phyloP scores from a whole-genome alignment of 2,329 filamentous ascomycete species.

The Arthrobotrys sphaeroides region DNA sequence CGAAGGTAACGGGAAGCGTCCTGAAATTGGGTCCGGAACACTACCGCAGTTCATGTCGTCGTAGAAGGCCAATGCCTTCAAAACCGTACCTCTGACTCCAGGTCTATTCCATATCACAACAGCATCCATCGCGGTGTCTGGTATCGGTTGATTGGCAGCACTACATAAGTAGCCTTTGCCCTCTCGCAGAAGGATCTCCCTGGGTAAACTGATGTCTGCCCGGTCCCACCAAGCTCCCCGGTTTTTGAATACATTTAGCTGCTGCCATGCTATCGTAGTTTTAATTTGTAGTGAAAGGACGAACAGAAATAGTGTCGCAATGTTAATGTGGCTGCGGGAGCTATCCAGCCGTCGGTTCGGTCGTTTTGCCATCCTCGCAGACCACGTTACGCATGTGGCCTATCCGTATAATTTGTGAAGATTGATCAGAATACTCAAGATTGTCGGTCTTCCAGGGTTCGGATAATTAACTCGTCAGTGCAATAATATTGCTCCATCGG shows the following conservation, averaged over 20 bases:
- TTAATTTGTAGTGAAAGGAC: background rate
- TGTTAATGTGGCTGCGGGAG: background rate
- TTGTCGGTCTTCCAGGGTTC: too few species aligned
- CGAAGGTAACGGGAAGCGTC: background rate
- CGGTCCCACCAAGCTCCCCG: conserved; percentile 17
- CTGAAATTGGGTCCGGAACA: background rate
- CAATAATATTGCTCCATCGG: too few species aligned
- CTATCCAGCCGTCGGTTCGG: background rate
- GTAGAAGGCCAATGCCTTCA: conserved; percentile 30
- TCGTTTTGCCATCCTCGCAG: background rate
- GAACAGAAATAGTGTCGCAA: background rate
- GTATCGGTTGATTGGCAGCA: background rate
- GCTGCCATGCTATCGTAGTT: conserved; percentile 19
- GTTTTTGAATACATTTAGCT: conserved; percentile 5
- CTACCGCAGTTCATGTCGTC: background rate
- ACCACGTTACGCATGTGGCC: background rate
- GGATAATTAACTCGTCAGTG: too few species aligned
- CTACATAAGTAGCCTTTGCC: background rate
- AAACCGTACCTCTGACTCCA: background rate
- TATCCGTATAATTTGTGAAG: too few species aligned
- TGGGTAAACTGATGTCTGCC: background rate
- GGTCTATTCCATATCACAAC: conserved; percentile 39
- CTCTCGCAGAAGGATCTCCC: background rate
- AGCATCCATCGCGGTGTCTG: background rate
- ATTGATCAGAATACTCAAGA: too few species aligned